phyloP scores from a whole-genome alignment of 2,329 filamentous ascomycete species.

The Fusarium oxysporum region DNA sequence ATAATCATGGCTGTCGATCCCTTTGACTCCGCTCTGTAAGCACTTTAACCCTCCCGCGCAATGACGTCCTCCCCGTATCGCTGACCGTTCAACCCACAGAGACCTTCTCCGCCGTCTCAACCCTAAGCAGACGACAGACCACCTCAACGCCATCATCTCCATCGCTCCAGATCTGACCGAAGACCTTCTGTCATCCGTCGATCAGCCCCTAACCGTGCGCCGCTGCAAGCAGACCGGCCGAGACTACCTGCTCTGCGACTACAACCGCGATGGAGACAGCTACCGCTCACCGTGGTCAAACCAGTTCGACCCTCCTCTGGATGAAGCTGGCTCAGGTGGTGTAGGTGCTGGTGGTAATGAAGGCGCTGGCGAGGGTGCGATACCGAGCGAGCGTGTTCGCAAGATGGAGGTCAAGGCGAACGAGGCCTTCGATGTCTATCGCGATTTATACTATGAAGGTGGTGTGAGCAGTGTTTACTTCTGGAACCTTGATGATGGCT shows the following conservation, averaged over 20 bases:
- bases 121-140: slow-evolving; percentile 88
- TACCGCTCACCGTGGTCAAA: slow-evolving; percentile 99
- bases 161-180: slow-evolving; percentile 94
- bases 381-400: slow-evolving; percentile 89
- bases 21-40: slow-evolving; percentile 82
- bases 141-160: slow-evolving; percentile 88
- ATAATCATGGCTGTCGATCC: slow-evolving; percentile 68
- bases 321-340: slow-evolving; percentile 68
- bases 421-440: slow-evolving; percentile 95
- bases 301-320: slow-evolving; percentile 92
- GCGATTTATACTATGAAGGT: slow-evolving; percentile 96
- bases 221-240: slow-evolving; percentile 89
- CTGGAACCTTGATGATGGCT: slow-evolving; percentile 98
- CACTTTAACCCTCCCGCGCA: slow-evolving; percentile 1
- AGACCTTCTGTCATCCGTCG: slow-evolving; percentile 96
- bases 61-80: slow-evolving; percentile 6
- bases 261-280: slow-evolving; percentile 98
- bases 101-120: slow-evolving; percentile 98
- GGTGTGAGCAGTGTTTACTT: slow-evolving; percentile 97
- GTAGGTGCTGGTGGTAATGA: slow-evolving; percentile 66
- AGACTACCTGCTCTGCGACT: slow-evolving; percentile 98
- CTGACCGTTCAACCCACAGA: slow-evolving; percentile 59
- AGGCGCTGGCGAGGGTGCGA: slow-evolving; percentile 79
- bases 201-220: slow-evolving; percentile 89
- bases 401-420: slow-evolving; percentile 96